phyloP scores from a whole-genome alignment of 305 asterid genomes.

The Rubia peregrina region DNA sequence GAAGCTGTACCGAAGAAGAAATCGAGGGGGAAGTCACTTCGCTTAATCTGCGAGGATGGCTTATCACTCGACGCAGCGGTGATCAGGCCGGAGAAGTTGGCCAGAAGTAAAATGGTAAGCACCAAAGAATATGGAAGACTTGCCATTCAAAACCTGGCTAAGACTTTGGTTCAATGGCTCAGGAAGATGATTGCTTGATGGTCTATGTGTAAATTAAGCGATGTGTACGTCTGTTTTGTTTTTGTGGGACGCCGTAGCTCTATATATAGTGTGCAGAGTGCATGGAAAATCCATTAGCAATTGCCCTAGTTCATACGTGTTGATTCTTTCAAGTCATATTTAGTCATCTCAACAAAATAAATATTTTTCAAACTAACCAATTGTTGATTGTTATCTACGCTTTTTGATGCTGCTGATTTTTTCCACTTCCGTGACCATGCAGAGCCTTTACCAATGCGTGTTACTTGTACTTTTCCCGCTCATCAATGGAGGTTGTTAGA shows the following conservation, averaged over 20 bases:
- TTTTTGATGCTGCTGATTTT: too few relatives aligned
- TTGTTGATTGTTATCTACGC: too few relatives aligned
- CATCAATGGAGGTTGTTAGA: too few relatives aligned
- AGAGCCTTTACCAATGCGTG: too few relatives aligned
- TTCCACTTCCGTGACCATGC: too few relatives aligned
- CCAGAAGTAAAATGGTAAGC: neutral
- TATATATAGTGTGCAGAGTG: neutral
- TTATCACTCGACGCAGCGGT: neutral
- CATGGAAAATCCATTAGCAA: neutral
- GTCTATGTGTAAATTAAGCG: neutral
- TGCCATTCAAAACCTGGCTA: neutral
- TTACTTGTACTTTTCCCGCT: too few relatives aligned
- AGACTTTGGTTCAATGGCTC: neutral
- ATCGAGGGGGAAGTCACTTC: slow-evolving; percentile 8
- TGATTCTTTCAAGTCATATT: neutral
- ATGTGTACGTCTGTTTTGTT: too few relatives aligned
- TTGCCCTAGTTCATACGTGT: too few relatives aligned
- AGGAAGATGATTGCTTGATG: neutral
- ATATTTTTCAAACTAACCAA: too few relatives aligned
- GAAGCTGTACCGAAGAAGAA: slow-evolving; percentile 22
- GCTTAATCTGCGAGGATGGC: neutral
- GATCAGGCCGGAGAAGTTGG: neutral
- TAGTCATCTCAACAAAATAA: too few relatives aligned
- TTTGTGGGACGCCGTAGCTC: neutral
- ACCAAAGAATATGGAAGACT: neutral